Evolutionary conservation across 768 basidiomycete genomes (phyloP).

Genomic region (Sarcodon aspratus): DNA sequence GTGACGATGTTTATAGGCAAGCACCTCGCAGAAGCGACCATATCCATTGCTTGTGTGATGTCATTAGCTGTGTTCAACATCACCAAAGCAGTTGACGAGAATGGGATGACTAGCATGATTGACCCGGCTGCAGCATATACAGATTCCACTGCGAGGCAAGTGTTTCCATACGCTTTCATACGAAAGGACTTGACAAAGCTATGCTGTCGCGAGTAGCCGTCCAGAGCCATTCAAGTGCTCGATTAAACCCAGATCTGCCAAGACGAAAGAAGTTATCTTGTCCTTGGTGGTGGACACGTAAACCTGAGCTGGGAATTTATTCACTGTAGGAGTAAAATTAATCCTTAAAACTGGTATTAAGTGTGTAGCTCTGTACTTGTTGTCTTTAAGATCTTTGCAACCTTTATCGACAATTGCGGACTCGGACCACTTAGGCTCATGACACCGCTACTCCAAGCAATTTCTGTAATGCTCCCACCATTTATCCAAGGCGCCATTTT

Average conservation of each 20-base stretch:
- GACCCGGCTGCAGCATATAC: slow-evolving; percentile 13
- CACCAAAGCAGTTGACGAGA: slow-evolving; percentile 8
- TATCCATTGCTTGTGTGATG: slow-evolving; percentile 24
- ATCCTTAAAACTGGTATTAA: too few relatives aligned
- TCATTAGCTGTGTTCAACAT: slow-evolving; percentile 25
- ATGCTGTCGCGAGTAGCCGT: not conserved
- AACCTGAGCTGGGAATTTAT: too few relatives aligned
- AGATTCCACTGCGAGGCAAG: slow-evolving; percentile 15
- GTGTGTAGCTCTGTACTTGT: too few relatives aligned
- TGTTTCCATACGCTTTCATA: not conserved
- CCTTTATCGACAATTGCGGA: too few relatives aligned
- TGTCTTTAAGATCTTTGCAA: too few relatives aligned
- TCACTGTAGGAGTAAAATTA: too few relatives aligned
- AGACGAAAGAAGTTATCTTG: not conserved
- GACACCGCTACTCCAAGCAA: too few relatives aligned
- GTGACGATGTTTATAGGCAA: slow-evolving; percentile 20
- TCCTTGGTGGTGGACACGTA: too few relatives aligned
- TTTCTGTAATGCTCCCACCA: too few relatives aligned
- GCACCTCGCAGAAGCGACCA: slow-evolving; percentile 28
- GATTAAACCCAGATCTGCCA: slow-evolving; percentile 2
- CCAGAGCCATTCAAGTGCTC: slow-evolving; percentile 8
- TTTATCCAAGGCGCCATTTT: too few relatives aligned
- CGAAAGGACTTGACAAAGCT: too few relatives aligned
- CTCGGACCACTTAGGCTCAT: too few relatives aligned
- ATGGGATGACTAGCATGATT: slow-evolving; percentile 9